Evolutionary conservation across 495 filamentous ascomycete genomes (phyloP).

Genomic region (Neurospora cerealis): DNA sequence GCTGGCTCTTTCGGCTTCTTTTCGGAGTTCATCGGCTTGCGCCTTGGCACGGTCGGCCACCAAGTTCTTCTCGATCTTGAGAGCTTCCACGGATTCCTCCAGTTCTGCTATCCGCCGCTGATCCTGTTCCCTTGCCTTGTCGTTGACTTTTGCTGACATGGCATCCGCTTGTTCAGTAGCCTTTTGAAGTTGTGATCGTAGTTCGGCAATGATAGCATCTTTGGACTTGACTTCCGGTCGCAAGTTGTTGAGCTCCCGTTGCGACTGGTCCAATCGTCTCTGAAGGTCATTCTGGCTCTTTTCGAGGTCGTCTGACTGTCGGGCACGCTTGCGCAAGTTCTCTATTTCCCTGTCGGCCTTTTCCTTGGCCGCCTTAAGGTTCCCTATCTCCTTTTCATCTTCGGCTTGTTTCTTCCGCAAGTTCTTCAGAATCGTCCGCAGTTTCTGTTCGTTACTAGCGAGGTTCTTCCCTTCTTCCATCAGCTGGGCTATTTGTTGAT

Average conservation of each 20-base stretch:
- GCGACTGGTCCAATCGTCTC: constrained; percentile 50
- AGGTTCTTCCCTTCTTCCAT: constrained; percentile 91
- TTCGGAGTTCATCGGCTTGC: constrained; percentile 59
- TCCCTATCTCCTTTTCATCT: constrained; percentile 53
- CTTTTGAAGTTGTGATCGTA: constrained; percentile 61
- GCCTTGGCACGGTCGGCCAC: constrained; percentile 56
- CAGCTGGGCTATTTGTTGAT: constrained; percentile 78
- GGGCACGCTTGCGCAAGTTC: constrained; percentile 47
- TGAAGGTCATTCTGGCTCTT: constrained; percentile 54
- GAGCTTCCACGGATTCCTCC: constrained; percentile 58
- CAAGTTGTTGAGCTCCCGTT: constrained; percentile 60
- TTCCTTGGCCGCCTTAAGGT: constrained; percentile 52
- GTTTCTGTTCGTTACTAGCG: constrained; percentile 72
- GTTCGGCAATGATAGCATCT: constrained; percentile 52
- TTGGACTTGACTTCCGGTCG: constrained; percentile 57
- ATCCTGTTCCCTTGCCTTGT: constrained; percentile 57
- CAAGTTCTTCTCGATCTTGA: constrained; percentile 68
- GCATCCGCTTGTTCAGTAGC: constrained; percentile 56
- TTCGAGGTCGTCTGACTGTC: constrained; percentile 56
- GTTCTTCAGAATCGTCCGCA: constrained; percentile 75
- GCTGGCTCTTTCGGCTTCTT: constrained; percentile 62
- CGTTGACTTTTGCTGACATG: constrained; percentile 55
- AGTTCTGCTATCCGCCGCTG: constrained; percentile 56
- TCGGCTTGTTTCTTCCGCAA: constrained; percentile 52
- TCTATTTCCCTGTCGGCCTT: constrained; percentile 55